These are phyloP conservation scores for Pichia cephalocereana DNA, from an alignment of 805 yeast species.

Conservation along the genomic window DNA sequence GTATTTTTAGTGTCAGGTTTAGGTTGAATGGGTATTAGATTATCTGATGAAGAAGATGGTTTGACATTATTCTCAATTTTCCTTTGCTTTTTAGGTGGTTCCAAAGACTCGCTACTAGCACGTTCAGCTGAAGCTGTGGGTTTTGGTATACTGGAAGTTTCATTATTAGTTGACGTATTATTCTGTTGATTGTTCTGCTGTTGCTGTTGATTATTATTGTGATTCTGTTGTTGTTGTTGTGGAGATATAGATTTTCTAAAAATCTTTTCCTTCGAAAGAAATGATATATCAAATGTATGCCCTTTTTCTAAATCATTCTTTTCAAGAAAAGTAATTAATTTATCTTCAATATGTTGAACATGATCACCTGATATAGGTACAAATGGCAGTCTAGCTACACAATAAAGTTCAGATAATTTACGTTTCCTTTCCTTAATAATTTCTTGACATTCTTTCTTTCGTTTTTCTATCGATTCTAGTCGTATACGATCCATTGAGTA, in stretches of 20 bases:
- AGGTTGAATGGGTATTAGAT: neutral
- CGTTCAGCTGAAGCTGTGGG: neutral
- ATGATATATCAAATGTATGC: conserved; percentile 28
- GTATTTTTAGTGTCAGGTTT: neutral
- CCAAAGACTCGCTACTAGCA: neutral
- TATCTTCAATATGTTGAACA: conserved; percentile 31
- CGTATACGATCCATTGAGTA: conserved; percentile 33
- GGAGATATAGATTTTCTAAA: conserved; percentile 21
- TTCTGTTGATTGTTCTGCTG: neutral
- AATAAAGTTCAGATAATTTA: conserved; percentile 52
- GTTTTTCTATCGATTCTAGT: conserved; percentile 35
- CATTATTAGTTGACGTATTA: neutral
- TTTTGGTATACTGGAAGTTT: neutral
- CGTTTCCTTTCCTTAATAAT: conserved; percentile 45
- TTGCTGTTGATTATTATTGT: conserved; percentile 2
- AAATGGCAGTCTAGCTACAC: conserved; percentile 44
- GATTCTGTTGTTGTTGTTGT: conserved; percentile 12
- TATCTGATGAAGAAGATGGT: neutral
- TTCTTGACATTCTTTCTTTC: conserved; percentile 33
- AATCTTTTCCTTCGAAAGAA: conserved; percentile 27
- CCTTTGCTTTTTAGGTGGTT: conserved; percentile 3
- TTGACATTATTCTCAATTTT: neutral
- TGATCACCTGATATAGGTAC: conserved; percentile 33
- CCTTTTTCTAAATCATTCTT: conserved; percentile 45
- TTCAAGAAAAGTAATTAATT: conserved; percentile 36